Conservation (phyloP, 805 yeast species). For the Lipomyces spencermartinsiae region DNA sequence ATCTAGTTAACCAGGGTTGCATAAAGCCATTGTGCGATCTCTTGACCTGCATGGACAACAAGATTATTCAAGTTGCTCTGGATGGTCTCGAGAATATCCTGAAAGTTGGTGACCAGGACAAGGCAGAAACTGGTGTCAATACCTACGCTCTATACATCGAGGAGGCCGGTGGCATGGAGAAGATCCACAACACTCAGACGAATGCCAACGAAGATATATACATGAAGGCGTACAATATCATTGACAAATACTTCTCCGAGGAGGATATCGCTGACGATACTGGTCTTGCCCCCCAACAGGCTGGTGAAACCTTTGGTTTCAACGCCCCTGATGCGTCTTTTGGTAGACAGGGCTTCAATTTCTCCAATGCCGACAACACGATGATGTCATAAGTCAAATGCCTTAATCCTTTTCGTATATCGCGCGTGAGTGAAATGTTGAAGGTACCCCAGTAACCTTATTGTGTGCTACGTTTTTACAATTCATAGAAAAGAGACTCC, state of each 20-base stretch:
- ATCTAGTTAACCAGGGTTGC: conserved; percentile 92
- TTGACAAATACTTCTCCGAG: conserved; percentile 88
- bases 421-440: neutral
- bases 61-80: conserved; percentile 90
- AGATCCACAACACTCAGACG: conserved; percentile 89
- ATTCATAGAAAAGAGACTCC: neutral
- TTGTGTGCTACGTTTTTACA: neutral
- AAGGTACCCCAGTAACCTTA: neutral
- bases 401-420: neutral
- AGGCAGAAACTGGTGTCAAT: conserved; percentile 77
- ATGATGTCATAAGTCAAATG: neutral
- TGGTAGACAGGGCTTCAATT: conserved; percentile 57
- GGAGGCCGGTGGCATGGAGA: conserved; percentile 98
- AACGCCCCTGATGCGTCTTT: conserved; percentile 61
- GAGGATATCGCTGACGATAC: conserved; percentile 72
- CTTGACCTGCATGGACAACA: conserved; percentile 83
- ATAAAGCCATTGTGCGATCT: conserved; percentile 96
- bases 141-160: conserved; percentile 91
- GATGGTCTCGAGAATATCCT: conserved; percentile 94
- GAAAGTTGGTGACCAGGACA: conserved; percentile 92
- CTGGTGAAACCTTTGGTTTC: conserved; percentile 87
- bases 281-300: conserved; percentile 71
- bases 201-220: conserved; percentile 92
- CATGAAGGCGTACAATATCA: conserved; percentile 85
- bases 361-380: conserved; percentile 39